phyloP scores from a whole-genome alignment of 2,329 filamentous ascomycete species.

The Trichoderma harzianum region DNA sequence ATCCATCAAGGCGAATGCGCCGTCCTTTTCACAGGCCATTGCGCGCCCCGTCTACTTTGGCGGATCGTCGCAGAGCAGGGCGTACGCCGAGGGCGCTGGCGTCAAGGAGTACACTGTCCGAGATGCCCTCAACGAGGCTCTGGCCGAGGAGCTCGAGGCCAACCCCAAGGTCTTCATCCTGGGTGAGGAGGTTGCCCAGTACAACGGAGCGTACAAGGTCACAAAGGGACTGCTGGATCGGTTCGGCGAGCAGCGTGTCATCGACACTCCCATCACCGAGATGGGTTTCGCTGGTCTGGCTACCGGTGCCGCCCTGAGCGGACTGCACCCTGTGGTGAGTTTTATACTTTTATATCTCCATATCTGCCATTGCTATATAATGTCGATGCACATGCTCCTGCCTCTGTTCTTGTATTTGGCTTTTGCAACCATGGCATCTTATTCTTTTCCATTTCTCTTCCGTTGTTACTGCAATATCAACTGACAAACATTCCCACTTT shows the following conservation, averaged over 20 bases:
- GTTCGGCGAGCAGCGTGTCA: slow-evolving; percentile 95
- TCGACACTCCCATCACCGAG: slow-evolving; percentile 98
- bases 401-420: neutral
- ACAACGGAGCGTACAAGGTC: slow-evolving; percentile 99
- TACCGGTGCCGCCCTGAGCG: slow-evolving; percentile 90
- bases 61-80: slow-evolving; percentile 46
- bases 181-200: slow-evolving; percentile 98
- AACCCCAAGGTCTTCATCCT: slow-evolving; percentile 95
- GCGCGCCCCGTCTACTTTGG: slow-evolving; percentile 38
- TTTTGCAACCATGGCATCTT: neutral
- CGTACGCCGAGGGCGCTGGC: slow-evolving; percentile 57
- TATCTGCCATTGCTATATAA: neutral
- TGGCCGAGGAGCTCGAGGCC: slow-evolving; percentile 92
- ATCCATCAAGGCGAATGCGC: slow-evolving; percentile 31
- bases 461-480: neutral
- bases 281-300: slow-evolving; percentile 92
- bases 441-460: neutral
- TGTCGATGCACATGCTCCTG: neutral
- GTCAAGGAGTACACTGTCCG: slow-evolving; percentile 93
- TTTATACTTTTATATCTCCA: neutral
- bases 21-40: slow-evolving; percentile 38
- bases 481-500: neutral
- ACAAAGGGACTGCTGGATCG: slow-evolving; percentile 96
- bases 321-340: slow-evolving; percentile 88
- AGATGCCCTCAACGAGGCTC: slow-evolving; percentile 95